Base-by-base conservation (phyloP, 2,329 filamentous ascomycete species). In the Trichoderma breve region DNA sequence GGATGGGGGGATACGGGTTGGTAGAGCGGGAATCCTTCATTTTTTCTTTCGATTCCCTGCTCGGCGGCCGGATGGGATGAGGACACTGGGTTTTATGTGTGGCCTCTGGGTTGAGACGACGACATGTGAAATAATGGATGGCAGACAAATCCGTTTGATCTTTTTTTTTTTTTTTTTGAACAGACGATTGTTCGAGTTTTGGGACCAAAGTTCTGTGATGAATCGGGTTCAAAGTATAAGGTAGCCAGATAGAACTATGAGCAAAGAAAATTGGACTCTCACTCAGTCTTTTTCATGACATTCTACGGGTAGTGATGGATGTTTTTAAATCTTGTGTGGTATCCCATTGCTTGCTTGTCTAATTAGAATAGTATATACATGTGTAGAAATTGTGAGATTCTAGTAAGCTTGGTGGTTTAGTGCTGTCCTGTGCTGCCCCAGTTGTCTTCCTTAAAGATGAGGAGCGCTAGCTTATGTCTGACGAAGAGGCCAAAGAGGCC, bases 371-470 rank as follows among this genome's bases (percentile, higher is more conserved):
- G n/a, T 21, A 51, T 51, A 12, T 51, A 51, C 43, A 34, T 4
- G 21, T n/a, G 5, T 4, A 65, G 28, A 15, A 18, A 18, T 53
- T 21, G 18, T 2, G 28, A 57, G 43, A 47, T 6, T 51, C 15
- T 43, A 28, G 28, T 5, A n/a, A 7, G 4, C 1, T 3, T 14
- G 9, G 12, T 21, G 28, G 15, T 18, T 32, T 65, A 79, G 47
- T 75, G 74, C 57, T 77, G 77, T 18, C 74, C 73, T 34, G 84
- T 82, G 73, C 84, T 82, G 73, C 84, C 85, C 84, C 86, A 85
- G 80, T 99, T 99, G 83, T 99, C 96, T 79, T 92, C 90, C 80
- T 92, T 92, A 85, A 99, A 99, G 76, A 99, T 89, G 76, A 96
- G 86, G 78, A 97, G 84, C 58, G 96, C 96, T 75, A 98, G 88